Conservation (phyloP, 805 yeast species). For the Kodamaea fukazawae region DNA sequence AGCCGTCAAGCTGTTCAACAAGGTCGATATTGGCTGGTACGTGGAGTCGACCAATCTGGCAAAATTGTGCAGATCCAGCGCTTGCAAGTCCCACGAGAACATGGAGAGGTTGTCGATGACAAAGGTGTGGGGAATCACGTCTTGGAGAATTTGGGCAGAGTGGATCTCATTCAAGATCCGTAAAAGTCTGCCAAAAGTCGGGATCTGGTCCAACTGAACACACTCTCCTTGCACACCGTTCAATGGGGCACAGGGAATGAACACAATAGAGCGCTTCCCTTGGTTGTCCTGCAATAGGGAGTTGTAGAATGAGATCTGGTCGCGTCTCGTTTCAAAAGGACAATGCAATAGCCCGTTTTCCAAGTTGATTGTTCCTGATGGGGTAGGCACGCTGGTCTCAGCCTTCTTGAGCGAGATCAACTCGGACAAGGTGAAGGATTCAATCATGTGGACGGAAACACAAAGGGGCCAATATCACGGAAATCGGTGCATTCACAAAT, state of each 20-base stretch:
- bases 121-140: constrained; percentile 18
- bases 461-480: no score
- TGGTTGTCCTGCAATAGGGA: neutral
- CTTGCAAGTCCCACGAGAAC: constrained; percentile 32
- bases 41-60: constrained; percentile 9
- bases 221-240: neutral
- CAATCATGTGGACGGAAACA: no score
- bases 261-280: neutral
- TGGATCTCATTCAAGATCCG: constrained; percentile 1
- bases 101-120: constrained; percentile 33
- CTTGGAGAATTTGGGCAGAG: constrained; percentile 1
- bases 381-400: neutral
- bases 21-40: constrained; percentile 6
- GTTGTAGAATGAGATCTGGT: constrained; percentile 3
- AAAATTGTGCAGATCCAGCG: constrained; percentile 7
- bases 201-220: constrained; percentile 1
- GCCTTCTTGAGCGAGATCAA: no score
- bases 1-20: constrained; percentile 16
- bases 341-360: constrained; percentile 1
- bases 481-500: no score
- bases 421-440: no score
- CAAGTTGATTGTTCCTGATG: neutral
- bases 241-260: constrained; percentile 6
- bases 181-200: constrained; percentile 4
- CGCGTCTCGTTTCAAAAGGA: constrained; percentile 3